phyloP scores from a whole-genome alignment of 116 monocot species.

The Trichopus zeylanicus region DNA sequence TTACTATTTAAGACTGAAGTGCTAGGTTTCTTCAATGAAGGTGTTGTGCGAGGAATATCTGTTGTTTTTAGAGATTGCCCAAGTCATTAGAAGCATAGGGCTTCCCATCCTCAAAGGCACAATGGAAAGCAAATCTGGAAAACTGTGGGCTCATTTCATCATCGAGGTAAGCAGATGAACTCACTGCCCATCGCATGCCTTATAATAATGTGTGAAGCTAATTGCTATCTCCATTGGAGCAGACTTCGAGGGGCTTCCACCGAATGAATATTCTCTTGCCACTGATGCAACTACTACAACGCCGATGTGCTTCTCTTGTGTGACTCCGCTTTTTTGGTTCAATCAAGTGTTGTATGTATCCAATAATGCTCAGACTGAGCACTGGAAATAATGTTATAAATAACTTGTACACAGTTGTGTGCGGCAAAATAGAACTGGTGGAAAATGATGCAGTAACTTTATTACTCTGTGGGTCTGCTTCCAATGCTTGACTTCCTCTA shows the following conservation, averaged over 20 bases:
- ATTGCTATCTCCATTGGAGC: not conserved
- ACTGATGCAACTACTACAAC: slow-evolving; percentile 55
- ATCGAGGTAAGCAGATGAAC: slow-evolving; percentile 35
- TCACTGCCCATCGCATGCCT: not conserved
- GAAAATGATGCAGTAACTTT: too few relatives aligned
- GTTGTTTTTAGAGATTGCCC: slow-evolving; percentile 56
- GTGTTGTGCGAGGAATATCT: slow-evolving; percentile 53
- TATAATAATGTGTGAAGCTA: not conserved
- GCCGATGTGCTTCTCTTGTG: not conserved
- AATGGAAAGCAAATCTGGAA: slow-evolving; percentile 29
- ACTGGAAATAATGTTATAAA: too few relatives aligned
- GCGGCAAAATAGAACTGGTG: too few relatives aligned
- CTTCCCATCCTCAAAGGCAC: slow-evolving; percentile 47
- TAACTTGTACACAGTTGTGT: too few relatives aligned
- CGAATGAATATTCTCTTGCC: slow-evolving; percentile 67
- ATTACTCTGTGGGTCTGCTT: too few relatives aligned
- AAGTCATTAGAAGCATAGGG: slow-evolving; percentile 41
- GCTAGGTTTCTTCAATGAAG: slow-evolving; percentile 11
- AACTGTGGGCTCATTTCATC: slow-evolving; percentile 60
- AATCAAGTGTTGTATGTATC: too few relatives aligned
- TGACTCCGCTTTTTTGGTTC: too few relatives aligned
- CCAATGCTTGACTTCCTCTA: too few relatives aligned
- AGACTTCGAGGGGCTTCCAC: slow-evolving; percentile 51
- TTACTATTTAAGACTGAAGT: not conserved
- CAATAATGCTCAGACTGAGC: too few relatives aligned